Percentiles rank a stretch among this genome's conserved stretches.
Evolutionary conservation across 768 basidiomycete species (phyloP).

Genomic region (Mycena olivaceomarginata): DNA sequence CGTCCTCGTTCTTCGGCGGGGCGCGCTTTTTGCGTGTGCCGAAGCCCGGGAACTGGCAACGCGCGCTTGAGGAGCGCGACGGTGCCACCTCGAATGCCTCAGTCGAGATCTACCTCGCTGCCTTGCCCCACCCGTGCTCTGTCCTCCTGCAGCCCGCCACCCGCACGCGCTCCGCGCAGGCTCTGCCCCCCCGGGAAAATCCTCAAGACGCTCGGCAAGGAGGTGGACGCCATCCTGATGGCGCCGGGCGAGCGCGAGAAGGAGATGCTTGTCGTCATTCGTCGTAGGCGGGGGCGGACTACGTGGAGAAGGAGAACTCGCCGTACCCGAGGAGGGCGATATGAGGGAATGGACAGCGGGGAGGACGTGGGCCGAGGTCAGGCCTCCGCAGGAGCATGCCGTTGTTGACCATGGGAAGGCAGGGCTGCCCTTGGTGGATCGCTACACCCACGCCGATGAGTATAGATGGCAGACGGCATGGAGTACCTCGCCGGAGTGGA

Average conservation of each 20-base stretch:
- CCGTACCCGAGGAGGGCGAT: conserved; percentile 20
- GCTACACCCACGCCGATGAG: no score
- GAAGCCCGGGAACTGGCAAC: conserved; percentile 20
- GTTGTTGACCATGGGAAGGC: no score
- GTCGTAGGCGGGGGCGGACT: conserved; percentile 12
- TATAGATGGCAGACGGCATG: no score
- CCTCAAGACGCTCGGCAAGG: background rate
- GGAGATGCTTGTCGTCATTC: conserved; percentile 21
- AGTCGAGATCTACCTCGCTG: conserved; percentile 21
- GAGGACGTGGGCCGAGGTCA: no score
- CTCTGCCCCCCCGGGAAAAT: conserved; percentile 7
- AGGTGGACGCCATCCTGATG: conserved; percentile 17
- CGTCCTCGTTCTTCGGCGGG: background rate
- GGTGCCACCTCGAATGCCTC: conserved; percentile 8
- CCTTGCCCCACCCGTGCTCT: background rate
- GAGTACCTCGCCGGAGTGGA: no score
- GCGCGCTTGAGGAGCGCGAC: conserved; percentile 7
- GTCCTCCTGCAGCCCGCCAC: conserved; percentile 15
- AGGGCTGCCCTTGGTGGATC: no score
- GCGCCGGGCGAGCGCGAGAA: conserved; percentile 16
- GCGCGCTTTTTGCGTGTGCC: conserved; percentile 9
- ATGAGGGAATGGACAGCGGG: background rate
- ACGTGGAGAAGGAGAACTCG: conserved; percentile 19
- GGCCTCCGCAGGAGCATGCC: no score
- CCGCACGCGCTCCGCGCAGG: conserved; percentile 10